Base-by-base conservation (phyloP, 2,329 filamentous ascomycete species). In the Nectriaceae sp. region DNA sequence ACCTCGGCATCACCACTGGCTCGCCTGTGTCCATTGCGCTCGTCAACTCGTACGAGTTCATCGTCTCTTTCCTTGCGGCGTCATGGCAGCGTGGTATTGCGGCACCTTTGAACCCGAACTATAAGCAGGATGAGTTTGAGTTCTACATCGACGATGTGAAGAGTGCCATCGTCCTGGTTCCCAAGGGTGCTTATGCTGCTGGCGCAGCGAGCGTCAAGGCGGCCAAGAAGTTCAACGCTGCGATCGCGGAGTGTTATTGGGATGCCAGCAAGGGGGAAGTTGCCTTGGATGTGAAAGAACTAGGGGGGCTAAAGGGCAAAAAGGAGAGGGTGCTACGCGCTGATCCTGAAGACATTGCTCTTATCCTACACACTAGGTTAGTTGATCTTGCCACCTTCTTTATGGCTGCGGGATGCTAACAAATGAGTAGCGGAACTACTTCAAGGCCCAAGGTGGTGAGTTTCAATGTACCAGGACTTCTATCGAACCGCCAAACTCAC, bases 81-180 rank as follows among this genome's bases (percentile, higher is more conserved):
- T 83, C 89, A n/a, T 90, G 87, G 83, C 90, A 94, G 74, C 82
- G 90, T 61, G 88, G 78, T 22, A 87, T 94, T 59, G 90, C 90
- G 6, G 90, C 90, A 3, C 90, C 90, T n/a, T 75, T 96, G 56
- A 95, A 96, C 69, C 84, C 90, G 35, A 87, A 85, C 38, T 95
- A 95, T 76, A 95, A 92, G 74, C 89, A 94, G 70, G 85, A 85
- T 48, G 90, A 95, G 69, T 94, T 93, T 67, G 90, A 94, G 68
- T 95, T 95, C 71, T 95, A 94, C 70, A 93, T 96, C 63, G 87
- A 91, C 56, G 90, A 96, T 66, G 77, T 95, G 60, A 89, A 85
- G 65, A 93, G 90, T 4, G 86, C 86, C 26, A 75, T 95, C 50
- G 82, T 90, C 24, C 76, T 95, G 29, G 87, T 95, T 10, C 89